phyloP scores from a whole-genome alignment of 1,284 basidiomycete species.

The Porogramme epimiltina region DNA sequence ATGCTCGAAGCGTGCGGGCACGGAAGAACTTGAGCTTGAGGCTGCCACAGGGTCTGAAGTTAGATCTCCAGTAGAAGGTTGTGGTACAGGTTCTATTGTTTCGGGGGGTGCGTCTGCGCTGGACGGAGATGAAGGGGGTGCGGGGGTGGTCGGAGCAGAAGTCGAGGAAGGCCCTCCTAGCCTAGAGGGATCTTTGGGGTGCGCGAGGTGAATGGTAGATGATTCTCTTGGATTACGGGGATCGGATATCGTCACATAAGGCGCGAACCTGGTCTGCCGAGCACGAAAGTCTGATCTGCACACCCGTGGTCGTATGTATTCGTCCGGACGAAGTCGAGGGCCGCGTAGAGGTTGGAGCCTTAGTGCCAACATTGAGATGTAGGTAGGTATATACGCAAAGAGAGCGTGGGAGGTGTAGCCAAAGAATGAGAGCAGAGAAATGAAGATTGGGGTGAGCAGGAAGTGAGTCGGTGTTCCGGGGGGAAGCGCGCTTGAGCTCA shows the following conservation, averaged over 20 bases:
- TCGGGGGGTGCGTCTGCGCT: not conserved
- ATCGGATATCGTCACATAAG: constrained; percentile 24
- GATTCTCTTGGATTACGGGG: constrained; percentile 18
- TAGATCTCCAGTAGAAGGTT: not conserved
- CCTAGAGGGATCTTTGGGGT: constrained; percentile 34
- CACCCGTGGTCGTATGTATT: constrained; percentile 7
- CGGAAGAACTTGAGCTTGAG: constrained; percentile 2
- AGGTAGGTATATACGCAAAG: not conserved
- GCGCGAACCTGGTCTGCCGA: constrained; percentile 10
- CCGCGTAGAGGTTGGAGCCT: constrained; percentile 14
- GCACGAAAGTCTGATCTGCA: constrained; percentile 7
- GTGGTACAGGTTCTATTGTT: not conserved
- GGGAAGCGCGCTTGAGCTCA: not conserved
- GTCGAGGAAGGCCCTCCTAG: constrained; percentile 9
- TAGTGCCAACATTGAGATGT: constrained; percentile 21
- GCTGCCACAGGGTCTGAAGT: constrained; percentile 3
- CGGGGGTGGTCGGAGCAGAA: constrained; percentile 1
- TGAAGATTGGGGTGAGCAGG: no score
- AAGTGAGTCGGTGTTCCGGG: no score
- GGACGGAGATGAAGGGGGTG: constrained; percentile 10
- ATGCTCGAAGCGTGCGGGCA: constrained; percentile 19
- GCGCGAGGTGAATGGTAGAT: constrained; percentile 29
- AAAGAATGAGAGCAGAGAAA: no score
- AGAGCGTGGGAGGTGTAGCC: no score
- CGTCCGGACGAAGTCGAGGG: constrained; percentile 2